Conservation (phyloP, 148 eudicot species). For the Suaeda aralocaspica region DNA sequence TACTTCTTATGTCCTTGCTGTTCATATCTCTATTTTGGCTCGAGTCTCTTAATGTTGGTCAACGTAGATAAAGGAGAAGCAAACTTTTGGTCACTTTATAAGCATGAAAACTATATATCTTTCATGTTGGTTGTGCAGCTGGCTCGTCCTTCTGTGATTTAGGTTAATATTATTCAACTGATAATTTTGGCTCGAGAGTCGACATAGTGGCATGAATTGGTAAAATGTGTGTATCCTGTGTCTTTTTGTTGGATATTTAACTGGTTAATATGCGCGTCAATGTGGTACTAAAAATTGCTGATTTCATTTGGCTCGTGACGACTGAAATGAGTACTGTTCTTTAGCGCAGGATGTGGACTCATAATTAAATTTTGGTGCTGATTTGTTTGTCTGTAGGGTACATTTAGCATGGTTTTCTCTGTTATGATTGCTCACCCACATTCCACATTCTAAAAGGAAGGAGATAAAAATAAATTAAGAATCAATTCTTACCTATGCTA, state of each 20-base stretch:
- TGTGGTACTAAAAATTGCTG: constrained; percentile 17
- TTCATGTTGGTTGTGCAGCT: no score
- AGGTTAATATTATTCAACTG: no score
- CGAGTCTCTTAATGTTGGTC: no score
- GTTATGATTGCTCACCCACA: not conserved
- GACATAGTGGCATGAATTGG: constrained; percentile 1
- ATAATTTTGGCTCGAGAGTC: not conserved
- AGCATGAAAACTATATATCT: no score
- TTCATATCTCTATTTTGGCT: not conserved
- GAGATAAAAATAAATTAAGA: not conserved
- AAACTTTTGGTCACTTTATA: no score
- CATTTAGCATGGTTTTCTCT: constrained; percentile 1
- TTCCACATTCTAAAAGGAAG: not conserved
- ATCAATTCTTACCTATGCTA: not conserved
- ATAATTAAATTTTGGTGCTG: not conserved
- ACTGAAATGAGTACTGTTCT: constrained; percentile 5
- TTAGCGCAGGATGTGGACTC: not conserved
- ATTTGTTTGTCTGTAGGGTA: constrained; percentile 6
- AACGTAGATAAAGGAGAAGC: no score
- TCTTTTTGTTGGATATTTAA: constrained; percentile 10
- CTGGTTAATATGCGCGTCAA: constrained; percentile 5
- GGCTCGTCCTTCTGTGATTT: no score
- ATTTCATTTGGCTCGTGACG: no score
- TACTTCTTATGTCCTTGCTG: not conserved
- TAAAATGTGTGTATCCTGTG: constrained; percentile 8